These are phyloP conservation scores for Pythium scleroteichum DNA, from an alignment of 352 stramenopile species.

Conservation along the genomic window DNA sequence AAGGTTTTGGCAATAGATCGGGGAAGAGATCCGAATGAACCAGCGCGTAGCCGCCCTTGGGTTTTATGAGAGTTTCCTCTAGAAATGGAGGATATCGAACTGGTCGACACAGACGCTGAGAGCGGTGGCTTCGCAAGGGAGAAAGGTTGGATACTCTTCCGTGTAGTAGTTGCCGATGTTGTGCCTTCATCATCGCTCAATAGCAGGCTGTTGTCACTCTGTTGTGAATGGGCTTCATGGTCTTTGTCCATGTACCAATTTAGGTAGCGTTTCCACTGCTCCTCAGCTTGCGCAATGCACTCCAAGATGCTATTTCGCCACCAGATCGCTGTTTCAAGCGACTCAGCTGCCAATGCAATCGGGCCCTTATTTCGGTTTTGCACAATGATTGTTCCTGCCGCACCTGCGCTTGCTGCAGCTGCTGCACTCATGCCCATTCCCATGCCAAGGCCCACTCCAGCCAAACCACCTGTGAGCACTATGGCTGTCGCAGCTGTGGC, in stretches of 20 bases:
- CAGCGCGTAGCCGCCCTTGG: slow-evolving; percentile 35
- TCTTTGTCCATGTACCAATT: slow-evolving; percentile 89
- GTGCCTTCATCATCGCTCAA: slow-evolving; percentile 19
- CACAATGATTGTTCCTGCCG: slow-evolving; percentile 66
- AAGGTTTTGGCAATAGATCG: slow-evolving; percentile 82
- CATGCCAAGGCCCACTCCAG: slow-evolving; percentile 77
- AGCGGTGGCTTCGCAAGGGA: slow-evolving; percentile 20
- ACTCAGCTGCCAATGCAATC: slow-evolving; percentile 79
- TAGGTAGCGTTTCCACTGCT: slow-evolving; percentile 85
- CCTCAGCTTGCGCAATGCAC: slow-evolving; percentile 81
- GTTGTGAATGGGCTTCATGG: slow-evolving; percentile 29
- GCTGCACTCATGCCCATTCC: slow-evolving; percentile 81
- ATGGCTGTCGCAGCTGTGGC: slow-evolving; percentile 78
- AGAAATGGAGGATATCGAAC: slow-evolving; percentile 14
- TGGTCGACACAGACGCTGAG: slow-evolving; percentile 13
- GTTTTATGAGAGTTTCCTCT: slow-evolving; percentile 13
- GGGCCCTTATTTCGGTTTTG: slow-evolving; percentile 72
- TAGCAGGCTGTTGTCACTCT: slow-evolving; percentile 18
- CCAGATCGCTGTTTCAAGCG: slow-evolving; percentile 80
- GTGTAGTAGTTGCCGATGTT: not conserved
- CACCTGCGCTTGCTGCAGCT: slow-evolving; percentile 70
- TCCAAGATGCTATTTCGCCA: slow-evolving; percentile 86
- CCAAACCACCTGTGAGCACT: slow-evolving; percentile 74
- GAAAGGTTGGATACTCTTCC: slow-evolving; percentile 13
- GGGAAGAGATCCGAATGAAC: slow-evolving; percentile 72